Base-by-base conservation (phyloP, 345 rosid species). In the Populus ilicifolia region DNA sequence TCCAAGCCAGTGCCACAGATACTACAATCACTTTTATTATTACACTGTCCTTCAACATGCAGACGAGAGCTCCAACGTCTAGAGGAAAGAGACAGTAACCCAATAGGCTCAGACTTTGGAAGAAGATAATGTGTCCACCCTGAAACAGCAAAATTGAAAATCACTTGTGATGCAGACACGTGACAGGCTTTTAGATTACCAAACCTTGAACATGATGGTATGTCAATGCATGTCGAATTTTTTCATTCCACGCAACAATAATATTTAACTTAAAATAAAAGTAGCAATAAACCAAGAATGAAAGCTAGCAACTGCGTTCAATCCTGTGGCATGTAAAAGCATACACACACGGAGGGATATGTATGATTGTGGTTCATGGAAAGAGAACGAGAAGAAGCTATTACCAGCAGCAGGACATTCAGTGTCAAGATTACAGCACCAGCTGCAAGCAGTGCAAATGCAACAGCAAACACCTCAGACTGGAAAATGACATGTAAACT, bases 381-480 rank as follows among this genome's bases (percentile, higher is more conserved):
- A 29, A 65, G 38, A 9, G 62, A 5, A 61, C 10, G 46, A 25
- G 77, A 65, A 77, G 62, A 50, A 30, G 43, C 2, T 3, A 36
- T 85, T 91, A 96, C 99, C 94, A 96, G 86, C 50, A 96, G 92
- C 70, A 93, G 88, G 75, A 93, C 99, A 71, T 93, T 96, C 84
- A 92, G 81, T 35, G 99, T 96, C 87, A 96, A 89, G 79, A 96
- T 92, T 43, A 96, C 89, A 71, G 97, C 99, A 36, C 99, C 98
- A 39, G 95, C 93, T 16, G 97, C 99, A 71, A 96, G 97, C 66
- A 96, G 85, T 20, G 98, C 99, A 84, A 96, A 94, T 78, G 99
- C 99, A 83, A 92, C 98, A 0, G 98, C 98, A 78, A 96, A 96
- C 56, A 96, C 97, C 86, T 96, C 97, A 6, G 98, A 93, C 97